Evolutionary conservation across 371 early-diverging fungal genomes (phyloP).

Genomic region (Mortierella sp.): DNA sequence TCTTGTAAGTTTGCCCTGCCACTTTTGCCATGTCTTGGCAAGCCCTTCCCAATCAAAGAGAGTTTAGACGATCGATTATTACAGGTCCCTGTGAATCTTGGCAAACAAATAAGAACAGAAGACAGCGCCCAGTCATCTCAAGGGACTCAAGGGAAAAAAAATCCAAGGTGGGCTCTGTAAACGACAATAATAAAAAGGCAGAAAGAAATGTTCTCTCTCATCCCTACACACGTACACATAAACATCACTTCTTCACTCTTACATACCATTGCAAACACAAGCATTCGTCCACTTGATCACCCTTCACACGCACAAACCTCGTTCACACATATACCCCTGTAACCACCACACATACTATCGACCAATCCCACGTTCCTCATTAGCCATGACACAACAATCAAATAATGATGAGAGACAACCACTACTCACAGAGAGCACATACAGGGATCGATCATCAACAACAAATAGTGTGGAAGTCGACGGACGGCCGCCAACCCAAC

Average conservation of each 20-base stretch:
- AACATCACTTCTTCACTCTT: background rate
- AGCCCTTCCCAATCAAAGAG: background rate
- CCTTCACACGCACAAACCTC: background rate
- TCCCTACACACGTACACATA: background rate
- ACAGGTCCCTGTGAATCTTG: background rate
- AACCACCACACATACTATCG: background rate
- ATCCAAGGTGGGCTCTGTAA: background rate
- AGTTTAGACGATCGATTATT: background rate
- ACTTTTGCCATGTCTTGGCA: constrained; percentile 1
- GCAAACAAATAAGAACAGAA: background rate
- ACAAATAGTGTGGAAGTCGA: background rate
- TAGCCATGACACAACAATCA: background rate
- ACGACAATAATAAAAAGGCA: background rate
- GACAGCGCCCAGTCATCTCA: background rate
- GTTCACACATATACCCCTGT: background rate
- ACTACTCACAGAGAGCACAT: background rate
- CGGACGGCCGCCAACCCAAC: background rate
- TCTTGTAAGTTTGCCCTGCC: background rate
- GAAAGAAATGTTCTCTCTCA: background rate
- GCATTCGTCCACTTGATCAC: background rate
- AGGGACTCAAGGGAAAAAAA: background rate
- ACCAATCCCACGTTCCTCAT: background rate
- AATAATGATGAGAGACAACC: background rate
- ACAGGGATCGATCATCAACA: background rate
- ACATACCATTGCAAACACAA: background rate